Evolutionary conservation across 2,329 filamentous ascomycete genomes (phyloP).

Genomic region (Tolypocladium cylindrosporum): DNA sequence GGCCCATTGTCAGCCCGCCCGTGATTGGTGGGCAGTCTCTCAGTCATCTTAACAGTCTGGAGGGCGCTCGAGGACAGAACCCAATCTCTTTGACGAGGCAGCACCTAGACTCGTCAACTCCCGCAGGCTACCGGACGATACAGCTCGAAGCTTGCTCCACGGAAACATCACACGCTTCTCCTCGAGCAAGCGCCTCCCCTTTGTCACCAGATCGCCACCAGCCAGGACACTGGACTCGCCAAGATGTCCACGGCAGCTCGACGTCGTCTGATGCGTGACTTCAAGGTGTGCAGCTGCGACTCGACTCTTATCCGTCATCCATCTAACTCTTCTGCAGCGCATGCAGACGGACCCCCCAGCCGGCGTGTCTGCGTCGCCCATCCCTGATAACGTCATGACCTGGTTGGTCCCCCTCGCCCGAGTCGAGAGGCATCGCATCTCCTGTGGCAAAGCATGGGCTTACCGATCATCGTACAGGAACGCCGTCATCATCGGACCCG

Average conservation of each 20-base stretch:
- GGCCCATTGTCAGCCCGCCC: not conserved
- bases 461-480: constrained; percentile 53
- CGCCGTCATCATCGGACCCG: constrained; percentile 93
- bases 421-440: not conserved
- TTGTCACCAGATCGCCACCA: constrained; percentile 2
- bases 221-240: constrained; percentile 2
- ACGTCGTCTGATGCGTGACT: constrained; percentile 96
- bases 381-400: constrained; percentile 95
- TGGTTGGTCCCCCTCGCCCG: constrained; percentile 48
- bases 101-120: not conserved
- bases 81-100: not conserved
- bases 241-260: constrained; percentile 81
- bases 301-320: not conserved
- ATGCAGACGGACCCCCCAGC: constrained; percentile 99
- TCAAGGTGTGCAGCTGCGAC: constrained; percentile 61
- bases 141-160: not conserved
- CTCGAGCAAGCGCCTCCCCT: not conserved
- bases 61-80: not conserved
- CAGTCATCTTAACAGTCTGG: not conserved
- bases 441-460: constrained; percentile 3
- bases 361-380: constrained; percentile 89
- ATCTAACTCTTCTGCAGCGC: constrained; percentile 45
- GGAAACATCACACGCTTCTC: not conserved
- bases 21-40: constrained; percentile 12
- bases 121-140: not conserved